Percentiles rank a stretch among this genome's conserved stretches.
Conservation (phyloP, 2,329 filamentous ascomycete genomes). For the Tolypocladium sp. region DNA sequence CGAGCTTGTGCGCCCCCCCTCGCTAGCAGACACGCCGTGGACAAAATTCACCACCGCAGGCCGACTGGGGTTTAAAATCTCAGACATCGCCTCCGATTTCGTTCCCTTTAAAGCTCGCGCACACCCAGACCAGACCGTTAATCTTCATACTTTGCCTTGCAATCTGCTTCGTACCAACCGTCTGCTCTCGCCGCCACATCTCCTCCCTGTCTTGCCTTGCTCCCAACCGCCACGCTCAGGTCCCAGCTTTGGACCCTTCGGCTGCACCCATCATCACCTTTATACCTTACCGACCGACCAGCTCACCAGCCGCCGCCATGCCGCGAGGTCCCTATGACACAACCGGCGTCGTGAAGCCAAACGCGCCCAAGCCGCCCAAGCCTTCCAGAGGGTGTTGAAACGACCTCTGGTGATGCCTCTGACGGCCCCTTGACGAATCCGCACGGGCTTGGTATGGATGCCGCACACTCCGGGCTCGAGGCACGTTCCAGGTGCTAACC, state of each 20-base stretch:
- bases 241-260: not conserved
- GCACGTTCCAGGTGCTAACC: not conserved
- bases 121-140: not conserved
- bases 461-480: not conserved
- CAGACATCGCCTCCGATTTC: slow-evolving; percentile 7
- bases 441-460: not conserved
- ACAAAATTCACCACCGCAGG: slow-evolving; percentile 1
- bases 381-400: slow-evolving; percentile 2
- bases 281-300: slow-evolving; percentile 2
- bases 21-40: not conserved
- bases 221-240: not conserved
- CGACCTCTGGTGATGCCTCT: not conserved
- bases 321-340: slow-evolving; percentile 27
- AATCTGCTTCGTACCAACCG: not conserved
- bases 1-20: slow-evolving; percentile 7
- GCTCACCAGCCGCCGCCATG: slow-evolving; percentile 11
- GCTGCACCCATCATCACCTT: not conserved
- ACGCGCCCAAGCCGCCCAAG: slow-evolving; percentile 24
- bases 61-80: slow-evolving; percentile 8
- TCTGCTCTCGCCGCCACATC: not conserved
- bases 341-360: slow-evolving; percentile 27
- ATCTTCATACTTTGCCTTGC: not conserved
- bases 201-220: not conserved
- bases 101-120: slow-evolving; percentile 1
- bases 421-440: not conserved